phyloP scores from a whole-genome alignment of 1,284 basidiomycete species.

The Ustilago bromivora region DNA sequence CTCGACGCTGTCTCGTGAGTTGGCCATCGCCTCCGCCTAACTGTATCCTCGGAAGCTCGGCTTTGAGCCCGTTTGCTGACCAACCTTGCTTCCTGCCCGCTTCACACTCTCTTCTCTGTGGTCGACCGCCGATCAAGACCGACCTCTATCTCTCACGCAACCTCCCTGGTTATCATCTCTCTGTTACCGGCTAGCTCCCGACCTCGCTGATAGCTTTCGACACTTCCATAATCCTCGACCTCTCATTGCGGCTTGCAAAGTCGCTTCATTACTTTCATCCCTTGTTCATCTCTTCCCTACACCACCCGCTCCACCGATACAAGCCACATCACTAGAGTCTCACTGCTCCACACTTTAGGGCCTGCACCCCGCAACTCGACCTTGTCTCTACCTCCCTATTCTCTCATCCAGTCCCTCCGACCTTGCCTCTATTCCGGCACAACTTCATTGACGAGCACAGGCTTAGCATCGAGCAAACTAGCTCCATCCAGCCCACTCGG shows the following conservation, averaged over 20 bases:
- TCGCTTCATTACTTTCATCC: background rate
- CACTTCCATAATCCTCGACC: background rate
- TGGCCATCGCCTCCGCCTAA: background rate
- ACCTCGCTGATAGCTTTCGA: background rate
- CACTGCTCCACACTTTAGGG: background rate
- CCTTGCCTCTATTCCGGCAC: background rate
- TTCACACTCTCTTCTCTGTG: background rate
- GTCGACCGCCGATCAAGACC: conserved; percentile 34
- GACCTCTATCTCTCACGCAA: conserved; percentile 5
- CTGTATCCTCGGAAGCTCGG: background rate
- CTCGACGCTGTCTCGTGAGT: background rate
- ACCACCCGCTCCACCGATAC: conserved; percentile 1
- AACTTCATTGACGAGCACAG: background rate
- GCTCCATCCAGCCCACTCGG: background rate
- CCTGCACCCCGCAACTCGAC: background rate
- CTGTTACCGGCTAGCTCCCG: background rate
- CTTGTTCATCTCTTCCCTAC: background rate
- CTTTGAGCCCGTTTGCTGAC: background rate
- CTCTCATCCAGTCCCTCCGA: background rate
- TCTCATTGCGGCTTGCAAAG: background rate
- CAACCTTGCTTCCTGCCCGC: background rate
- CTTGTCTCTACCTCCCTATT: background rate
- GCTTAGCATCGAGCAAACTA: background rate
- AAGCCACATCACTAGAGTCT: background rate
- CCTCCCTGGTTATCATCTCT: background rate